A percentile compares a stretch with the other conserved stretches of the same genome.
Evolutionary conservation across 495 filamentous ascomycete species (phyloP).

Genomic region (Penicillium canariense): DNA sequence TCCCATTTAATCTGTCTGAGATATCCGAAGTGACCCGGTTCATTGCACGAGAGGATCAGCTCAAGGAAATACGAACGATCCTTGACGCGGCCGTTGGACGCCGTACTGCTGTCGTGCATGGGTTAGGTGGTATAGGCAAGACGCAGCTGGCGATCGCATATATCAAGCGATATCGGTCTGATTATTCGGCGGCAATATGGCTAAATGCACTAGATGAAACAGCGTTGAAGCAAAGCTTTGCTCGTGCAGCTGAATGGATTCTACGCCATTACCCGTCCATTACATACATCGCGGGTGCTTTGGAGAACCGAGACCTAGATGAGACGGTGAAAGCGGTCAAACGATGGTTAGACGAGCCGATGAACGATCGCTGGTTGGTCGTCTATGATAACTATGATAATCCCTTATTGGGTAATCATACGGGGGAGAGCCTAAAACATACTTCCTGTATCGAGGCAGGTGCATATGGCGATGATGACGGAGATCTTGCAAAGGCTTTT

Average conservation of each 20-base stretch:
- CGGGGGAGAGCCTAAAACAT: neutral
- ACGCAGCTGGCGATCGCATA: slow-evolving; percentile 7
- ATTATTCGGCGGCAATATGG: slow-evolving; percentile 2
- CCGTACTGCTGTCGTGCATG: slow-evolving; percentile 2
- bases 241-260: neutral
- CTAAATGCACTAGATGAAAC: neutral
- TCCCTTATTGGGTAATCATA: neutral
- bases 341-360: neutral
- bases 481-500: neutral
- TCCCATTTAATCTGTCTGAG: neutral
- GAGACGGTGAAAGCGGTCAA: neutral
- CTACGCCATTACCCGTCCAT: neutral
- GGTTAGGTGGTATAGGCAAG: slow-evolving; percentile 9
- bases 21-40: neutral
- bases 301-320: neutral
- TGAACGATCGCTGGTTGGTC: neutral
- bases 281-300: too few species aligned
- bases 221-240: slow-evolving; percentile 2
- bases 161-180: neutral
- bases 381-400: neutral
- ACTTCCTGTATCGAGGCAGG: neutral
- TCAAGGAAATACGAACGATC: neutral
- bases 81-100: neutral
- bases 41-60: neutral
- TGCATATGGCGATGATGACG: neutral